These are phyloP conservation scores for Claviceps paspali DNA, from an alignment of 2,329 filamentous ascomycete species.

Conservation along the genomic window DNA sequence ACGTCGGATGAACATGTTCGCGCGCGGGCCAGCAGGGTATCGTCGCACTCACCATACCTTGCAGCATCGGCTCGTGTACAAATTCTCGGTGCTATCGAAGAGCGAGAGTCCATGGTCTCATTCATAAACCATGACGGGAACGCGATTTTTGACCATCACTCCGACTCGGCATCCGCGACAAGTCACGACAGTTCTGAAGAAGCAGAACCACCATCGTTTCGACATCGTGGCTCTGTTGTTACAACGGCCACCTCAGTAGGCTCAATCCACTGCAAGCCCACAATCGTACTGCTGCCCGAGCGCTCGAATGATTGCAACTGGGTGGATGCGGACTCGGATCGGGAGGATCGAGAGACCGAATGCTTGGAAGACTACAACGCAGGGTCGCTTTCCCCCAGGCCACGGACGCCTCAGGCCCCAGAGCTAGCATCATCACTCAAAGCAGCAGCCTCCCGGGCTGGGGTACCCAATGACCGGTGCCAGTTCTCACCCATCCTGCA, in stretches of 20 bases:
- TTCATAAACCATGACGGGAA: slow-evolving; percentile 14
- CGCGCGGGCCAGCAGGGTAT: slow-evolving; percentile 6
- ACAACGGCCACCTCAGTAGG: slow-evolving; percentile 22
- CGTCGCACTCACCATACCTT: slow-evolving; percentile 14
- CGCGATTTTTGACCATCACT: slow-evolving; percentile 12
- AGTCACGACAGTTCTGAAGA: slow-evolving; percentile 18
- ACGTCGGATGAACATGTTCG: slow-evolving; percentile 15
- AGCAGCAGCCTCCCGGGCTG: background rate
- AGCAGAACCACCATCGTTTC: slow-evolving; percentile 18
- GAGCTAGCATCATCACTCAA: slow-evolving; percentile 5
- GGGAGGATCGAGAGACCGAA: slow-evolving; percentile 12
- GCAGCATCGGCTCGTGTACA: slow-evolving; percentile 16
- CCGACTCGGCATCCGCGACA: slow-evolving; percentile 18
- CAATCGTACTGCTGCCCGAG: slow-evolving; percentile 7
- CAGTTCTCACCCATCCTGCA: slow-evolving; percentile 5
- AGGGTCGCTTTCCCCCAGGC: slow-evolving; percentile 15
- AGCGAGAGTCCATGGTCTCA: slow-evolving; percentile 20
- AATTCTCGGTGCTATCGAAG: slow-evolving; percentile 21
- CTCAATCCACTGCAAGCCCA: slow-evolving; percentile 14
- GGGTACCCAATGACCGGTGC: background rate
- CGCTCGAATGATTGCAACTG: slow-evolving; percentile 17
- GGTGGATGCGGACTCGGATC: slow-evolving; percentile 23
- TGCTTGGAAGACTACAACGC: slow-evolving; percentile 2
- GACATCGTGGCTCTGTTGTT: slow-evolving; percentile 19
- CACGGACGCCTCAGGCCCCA: slow-evolving; percentile 13